Evolutionary conservation across 192 early-diverging fungal genomes (phyloP).

Genomic region (Coemansia sp.): DNA sequence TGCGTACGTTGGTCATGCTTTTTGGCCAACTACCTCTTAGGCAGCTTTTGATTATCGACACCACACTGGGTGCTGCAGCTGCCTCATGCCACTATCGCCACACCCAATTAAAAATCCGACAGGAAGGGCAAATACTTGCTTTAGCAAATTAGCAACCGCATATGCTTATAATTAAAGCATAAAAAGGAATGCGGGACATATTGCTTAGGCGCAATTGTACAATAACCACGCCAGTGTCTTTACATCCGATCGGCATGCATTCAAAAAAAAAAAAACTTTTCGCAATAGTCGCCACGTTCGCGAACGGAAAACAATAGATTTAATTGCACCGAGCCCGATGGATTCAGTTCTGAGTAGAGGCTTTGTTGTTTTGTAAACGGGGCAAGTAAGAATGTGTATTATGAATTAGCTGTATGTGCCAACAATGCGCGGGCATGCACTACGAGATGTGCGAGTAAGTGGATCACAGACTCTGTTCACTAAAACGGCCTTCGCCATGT

Average conservation of each 20-base stretch:
- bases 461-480: neutral
- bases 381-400: neutral
- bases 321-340: neutral
- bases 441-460: neutral
- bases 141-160: neutral
- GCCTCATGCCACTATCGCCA: neutral
- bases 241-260: neutral
- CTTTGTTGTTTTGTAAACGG: neutral
- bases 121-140: neutral
- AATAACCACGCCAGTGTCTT: neutral
- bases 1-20: neutral
- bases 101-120: neutral
- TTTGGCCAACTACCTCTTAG: neutral
- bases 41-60: neutral
- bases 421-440: neutral
- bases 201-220: neutral
- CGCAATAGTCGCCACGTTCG: neutral
- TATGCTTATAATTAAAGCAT: neutral
- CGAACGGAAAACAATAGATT: neutral
- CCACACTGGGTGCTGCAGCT: neutral
- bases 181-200: neutral
- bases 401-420: neutral
- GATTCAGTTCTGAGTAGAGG: neutral
- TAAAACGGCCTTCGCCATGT: neutral
- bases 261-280: too few species aligned